Conservation (phyloP, 164 flowering plant species). For the Pachysandra terminalis region DNA sequence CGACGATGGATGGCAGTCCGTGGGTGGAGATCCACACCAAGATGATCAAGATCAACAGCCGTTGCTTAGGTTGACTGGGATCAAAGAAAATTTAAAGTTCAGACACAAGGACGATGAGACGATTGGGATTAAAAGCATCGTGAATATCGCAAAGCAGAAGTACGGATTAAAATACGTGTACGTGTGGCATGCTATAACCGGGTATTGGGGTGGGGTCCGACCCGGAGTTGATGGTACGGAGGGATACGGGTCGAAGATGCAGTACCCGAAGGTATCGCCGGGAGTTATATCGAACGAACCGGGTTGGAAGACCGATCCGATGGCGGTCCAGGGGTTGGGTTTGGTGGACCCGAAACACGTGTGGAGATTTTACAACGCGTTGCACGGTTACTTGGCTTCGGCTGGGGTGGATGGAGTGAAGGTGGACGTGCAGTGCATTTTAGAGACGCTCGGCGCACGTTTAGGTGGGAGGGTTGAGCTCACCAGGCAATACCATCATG, state of each 20-base stretch:
- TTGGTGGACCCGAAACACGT: constrained; percentile 67
- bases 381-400: constrained; percentile 68
- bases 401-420: constrained; percentile 95
- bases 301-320: constrained; percentile 53
- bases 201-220: constrained; percentile 96
- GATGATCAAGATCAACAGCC: too few relatives aligned
- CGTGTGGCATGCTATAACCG: too few relatives aligned
- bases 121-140: constrained; percentile 67
- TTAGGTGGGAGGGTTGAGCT: constrained; percentile 89
- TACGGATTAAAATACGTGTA: too few relatives aligned
- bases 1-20: too few relatives aligned
- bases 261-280: constrained; percentile 48
- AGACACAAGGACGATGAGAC: constrained; percentile 52
- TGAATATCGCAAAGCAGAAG: constrained; percentile 62
- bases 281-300: constrained; percentile 79
- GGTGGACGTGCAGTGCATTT: constrained; percentile 89
- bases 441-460: constrained; percentile 85
- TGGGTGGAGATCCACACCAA: constrained; percentile 55
- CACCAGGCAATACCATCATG: constrained; percentile 78
- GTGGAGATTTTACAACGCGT: constrained; percentile 61
- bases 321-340: constrained; percentile 80
- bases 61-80: too few relatives aligned
- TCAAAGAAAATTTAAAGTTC: constrained; percentile 77
- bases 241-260: constrained; percentile 61
- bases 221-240: constrained; percentile 60